Evolutionary conservation across 108 stramenopile species (phyloP), one percentile per base, ranked within the genome.

Genomic region (Nitzschia sp.): DNA sequence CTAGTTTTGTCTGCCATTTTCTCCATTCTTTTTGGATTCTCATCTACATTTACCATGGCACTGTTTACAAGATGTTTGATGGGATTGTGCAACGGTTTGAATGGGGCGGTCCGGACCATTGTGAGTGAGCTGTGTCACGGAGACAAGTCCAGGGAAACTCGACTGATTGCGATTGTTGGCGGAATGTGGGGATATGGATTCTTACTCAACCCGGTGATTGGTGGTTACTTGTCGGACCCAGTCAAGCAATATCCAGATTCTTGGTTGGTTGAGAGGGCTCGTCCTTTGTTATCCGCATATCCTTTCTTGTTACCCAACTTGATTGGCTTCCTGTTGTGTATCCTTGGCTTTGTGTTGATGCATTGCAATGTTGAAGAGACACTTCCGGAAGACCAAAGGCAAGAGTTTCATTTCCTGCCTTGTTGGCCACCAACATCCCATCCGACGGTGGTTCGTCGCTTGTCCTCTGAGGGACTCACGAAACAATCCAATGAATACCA

Each of bases 291-390:
- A 38, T 20, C 39, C 12, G 46, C 46, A 21, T 87, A 79, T 63
- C 89, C 89, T 0, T 90, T 86, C 58, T 63, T 90, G 0, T 69
- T 84, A 7, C 86, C 86, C 0, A 87, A 87, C 52, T 29, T 88
- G 9, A 48, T 85, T 51, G 82, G 72, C 19, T 65, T 52, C 29
- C 8, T 83, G 10, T 54, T 86, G 2, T 85, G 85, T 39, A 39
- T 81, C 24, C 3, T 63, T 0, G 50, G 71, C 10, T 63, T 73
- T 19, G 20, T 76, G 10, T 39, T 70, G 19, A 73, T 89, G 0
- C 43, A 54, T 26, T 46, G 37, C 10, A 77, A 53, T 57, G 70
- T 89, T 29, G 71, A 72, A 38, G 88, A 89, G 59, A 89, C 88
- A 20, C 56, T 86, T 29, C 73, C 78, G 6, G 44, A 42, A 24